Base-by-base conservation (phyloP, 2,329 filamentous ascomycete species). In the Cladosporium sp. region DNA sequence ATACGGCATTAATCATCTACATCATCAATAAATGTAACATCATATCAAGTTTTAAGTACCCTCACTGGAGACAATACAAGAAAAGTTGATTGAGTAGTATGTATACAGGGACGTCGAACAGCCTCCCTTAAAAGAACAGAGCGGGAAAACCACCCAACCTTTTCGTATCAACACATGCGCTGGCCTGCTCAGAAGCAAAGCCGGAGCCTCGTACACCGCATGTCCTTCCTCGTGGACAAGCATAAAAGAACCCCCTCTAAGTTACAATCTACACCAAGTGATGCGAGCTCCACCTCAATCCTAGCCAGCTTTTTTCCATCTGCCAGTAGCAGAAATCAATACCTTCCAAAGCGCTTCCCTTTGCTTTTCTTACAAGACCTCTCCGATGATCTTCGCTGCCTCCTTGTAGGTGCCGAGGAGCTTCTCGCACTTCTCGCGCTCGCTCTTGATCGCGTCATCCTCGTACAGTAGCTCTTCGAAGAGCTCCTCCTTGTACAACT, bases 391-490 rank as follows among this genome's bases (percentile, higher is more conserved):
- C 85, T 96, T 97, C 69, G 94, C 93, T 24, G 95, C 95, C 82
- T 99, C 95, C 75, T 93, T 93, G 82, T 99, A 99, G 24, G 95
- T 99, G 77, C 91, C 89, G 69, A 98, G 86, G 71, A 99, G 84
- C 79, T 93, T 95, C 84, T 99, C 95, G 81, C 95, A 99, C 86
- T 99, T 99, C 83, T 98, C 94, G 69, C 94, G 88, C 82, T 98
- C 94, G 76, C 93, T 93, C 86, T 98, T 97, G 77, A 99, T 94
- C 26, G 88, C 92, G 76, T 99, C 95, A 76, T 99, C 95, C 79
- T 99, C 95, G 80, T 99, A 98, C 47, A 99, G 84, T 64, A 99
- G 86, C 77, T 99, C 94, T 72, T 93, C 89, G 74, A 98, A 98
- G 38, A 97, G 82, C 38, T 88, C 81, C 79, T 98, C 95, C 80